phyloP scores from a whole-genome alignment of 352 stramenopile species.

The Saprolegnia parasitica region DNA sequence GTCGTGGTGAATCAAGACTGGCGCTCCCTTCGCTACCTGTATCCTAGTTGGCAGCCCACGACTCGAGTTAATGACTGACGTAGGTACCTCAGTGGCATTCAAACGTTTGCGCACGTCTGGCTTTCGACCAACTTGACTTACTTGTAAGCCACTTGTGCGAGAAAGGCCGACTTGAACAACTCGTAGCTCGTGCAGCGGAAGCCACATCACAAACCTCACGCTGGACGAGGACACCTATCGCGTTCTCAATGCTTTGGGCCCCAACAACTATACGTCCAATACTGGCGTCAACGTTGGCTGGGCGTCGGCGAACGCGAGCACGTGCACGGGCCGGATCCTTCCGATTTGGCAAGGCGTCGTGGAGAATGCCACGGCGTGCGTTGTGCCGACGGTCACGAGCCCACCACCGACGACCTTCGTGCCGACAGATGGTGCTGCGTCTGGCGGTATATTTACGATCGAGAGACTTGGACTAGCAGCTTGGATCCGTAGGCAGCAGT shows the following conservation, averaged over 20 bases:
- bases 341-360: background rate
- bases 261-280: background rate
- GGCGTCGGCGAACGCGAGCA: background rate
- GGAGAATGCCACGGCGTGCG: background rate
- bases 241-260: background rate
- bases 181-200: background rate
- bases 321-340: background rate
- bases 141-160: background rate
- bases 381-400: background rate
- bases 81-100: background rate
- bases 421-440: background rate
- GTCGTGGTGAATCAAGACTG: background rate
- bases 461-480: background rate
- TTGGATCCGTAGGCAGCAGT: background rate
- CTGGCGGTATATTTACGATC: background rate
- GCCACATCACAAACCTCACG: background rate
- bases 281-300: background rate
- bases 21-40: background rate
- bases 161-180: background rate
- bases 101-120: background rate
- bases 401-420: background rate
- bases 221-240: background rate
- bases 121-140: constrained; percentile 1
- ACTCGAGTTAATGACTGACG: background rate
- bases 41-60: background rate